Base-by-base conservation (phyloP, 176 grass and related monocot genomes). In the Pharus latifolius region DNA sequence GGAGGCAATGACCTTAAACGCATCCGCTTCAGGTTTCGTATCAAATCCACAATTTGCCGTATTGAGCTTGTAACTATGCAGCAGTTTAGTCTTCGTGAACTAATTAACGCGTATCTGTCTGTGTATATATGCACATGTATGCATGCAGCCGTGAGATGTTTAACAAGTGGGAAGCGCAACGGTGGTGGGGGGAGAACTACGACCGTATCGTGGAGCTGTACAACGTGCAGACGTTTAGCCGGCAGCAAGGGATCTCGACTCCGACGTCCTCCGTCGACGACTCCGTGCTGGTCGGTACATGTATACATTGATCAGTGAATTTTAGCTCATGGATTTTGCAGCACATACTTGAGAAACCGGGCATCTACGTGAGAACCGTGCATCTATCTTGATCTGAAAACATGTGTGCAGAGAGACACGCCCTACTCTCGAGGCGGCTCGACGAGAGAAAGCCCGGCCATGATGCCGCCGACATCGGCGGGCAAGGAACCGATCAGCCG, bases 121-220 rank as follows among this genome's bases (percentile, higher is more conserved):
- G 59, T 11, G 3, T 37, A 25, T 10, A 17, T 60, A 37, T 75
- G 17, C 10, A 9, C 11, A 7, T 43, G 18, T 33, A 28, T 20
- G 28, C 41, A 22, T 8, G 54, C 27, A 99, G 96, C 49, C 87
- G 87, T 72, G 96, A 99, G 73, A 88, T 95, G 64, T 99, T 99
- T 41, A 86, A 99, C 79, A 99, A 95, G 79, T 95, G 96, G 96
- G 87, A 94, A 65, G 96, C 96, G 10, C 96, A 99, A 84, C 86
- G 90, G 59, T 99, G 96, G 96, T 99, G 96, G 96, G 90, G 90
- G 9, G 96, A 99, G 87, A 99, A 99, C 82, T 99, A 99, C 58
- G 96, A 99, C 65, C 80, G 96, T 56, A 88, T 99, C 70, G 83
- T 99, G 65, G 90, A 99, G 96, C 82, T 99, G 16, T 99, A 99